Evolutionary conservation across 225 moss, liverwort and hornwort species (phyloP).

Genomic region (Antitrichia curtipendula): DNA sequence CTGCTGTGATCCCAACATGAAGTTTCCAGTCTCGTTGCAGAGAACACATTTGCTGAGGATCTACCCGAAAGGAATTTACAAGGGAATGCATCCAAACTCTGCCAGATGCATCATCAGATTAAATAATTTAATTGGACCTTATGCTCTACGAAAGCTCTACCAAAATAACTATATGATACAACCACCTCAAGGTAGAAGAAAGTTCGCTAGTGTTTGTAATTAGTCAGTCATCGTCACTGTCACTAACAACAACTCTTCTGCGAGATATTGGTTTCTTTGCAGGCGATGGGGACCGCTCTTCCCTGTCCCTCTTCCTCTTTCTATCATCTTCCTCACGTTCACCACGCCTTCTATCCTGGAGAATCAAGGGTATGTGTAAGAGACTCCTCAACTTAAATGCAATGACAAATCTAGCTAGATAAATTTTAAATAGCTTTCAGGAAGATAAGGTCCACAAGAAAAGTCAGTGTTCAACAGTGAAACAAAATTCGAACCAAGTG

Average conservation of each 20-base stretch:
- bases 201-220: not conserved
- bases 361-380: not conserved
- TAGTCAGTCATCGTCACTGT: constrained; percentile 68
- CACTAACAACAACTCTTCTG: constrained; percentile 81
- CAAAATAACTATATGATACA: not conserved
- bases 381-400: not conserved
- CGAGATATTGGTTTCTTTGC: constrained; percentile 69
- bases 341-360: constrained; percentile 57
- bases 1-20: not conserved
- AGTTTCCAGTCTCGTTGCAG: not conserved
- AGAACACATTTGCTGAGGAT: not conserved
- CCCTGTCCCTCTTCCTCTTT: constrained; percentile 54
- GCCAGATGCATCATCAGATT: not conserved
- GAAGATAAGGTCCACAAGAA: not conserved
- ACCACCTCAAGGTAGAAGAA: not conserved
- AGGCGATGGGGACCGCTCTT: constrained; percentile 66
- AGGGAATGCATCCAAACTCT: not conserved
- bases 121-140: not conserved
- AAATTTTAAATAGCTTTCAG: not conserved
- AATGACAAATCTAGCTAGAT: not conserved
- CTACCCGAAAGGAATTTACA: not conserved
- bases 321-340: constrained; percentile 68
- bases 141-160: not conserved
- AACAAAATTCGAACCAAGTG: not conserved
- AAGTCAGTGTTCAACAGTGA: not conserved